Conservation (phyloP, 768 basidiomycete genomes). For the Mrakia hoshinonis region DNA sequence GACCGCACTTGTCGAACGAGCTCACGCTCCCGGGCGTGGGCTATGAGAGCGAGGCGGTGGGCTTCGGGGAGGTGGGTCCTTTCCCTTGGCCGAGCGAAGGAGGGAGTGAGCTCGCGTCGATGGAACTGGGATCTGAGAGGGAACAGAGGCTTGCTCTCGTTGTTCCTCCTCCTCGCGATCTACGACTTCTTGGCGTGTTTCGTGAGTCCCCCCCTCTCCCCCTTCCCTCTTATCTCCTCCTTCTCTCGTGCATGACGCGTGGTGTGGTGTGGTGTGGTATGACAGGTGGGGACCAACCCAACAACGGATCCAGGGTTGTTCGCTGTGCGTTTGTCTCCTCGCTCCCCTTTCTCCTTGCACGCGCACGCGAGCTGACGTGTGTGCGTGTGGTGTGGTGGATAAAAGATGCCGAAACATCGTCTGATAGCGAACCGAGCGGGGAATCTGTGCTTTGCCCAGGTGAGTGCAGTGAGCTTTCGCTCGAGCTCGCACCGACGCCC, state of each 20-base stretch:
- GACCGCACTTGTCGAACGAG: neutral
- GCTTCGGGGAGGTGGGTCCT: neutral
- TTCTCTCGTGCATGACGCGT: neutral
- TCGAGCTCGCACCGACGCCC: too few relatives aligned
- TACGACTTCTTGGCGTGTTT: slow-evolving; percentile 1
- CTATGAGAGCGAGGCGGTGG: neutral
- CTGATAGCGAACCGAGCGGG: slow-evolving; percentile 1
- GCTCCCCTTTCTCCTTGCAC: neutral
- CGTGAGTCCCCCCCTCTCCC: neutral
- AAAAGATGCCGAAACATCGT: neutral
- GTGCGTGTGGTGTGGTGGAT: too few relatives aligned
- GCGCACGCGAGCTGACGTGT: too few relatives aligned
- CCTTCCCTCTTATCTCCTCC: neutral
- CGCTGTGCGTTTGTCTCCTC: neutral
- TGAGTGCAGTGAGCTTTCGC: neutral
- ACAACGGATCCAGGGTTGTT: neutral
- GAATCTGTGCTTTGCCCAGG: slow-evolving; percentile 15
- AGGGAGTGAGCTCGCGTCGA: too few relatives aligned
- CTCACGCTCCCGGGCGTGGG: neutral
- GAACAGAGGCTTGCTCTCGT: slow-evolving; percentile 16
- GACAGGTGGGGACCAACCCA: neutral
- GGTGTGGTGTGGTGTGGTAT: neutral
- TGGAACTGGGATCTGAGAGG: slow-evolving; percentile 11
- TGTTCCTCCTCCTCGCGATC: neutral
- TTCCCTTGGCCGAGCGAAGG: neutral